These are phyloP conservation scores for Otatea glauca DNA, from an alignment of 176 grass and related monocot genomes.

Conservation along the genomic window DNA sequence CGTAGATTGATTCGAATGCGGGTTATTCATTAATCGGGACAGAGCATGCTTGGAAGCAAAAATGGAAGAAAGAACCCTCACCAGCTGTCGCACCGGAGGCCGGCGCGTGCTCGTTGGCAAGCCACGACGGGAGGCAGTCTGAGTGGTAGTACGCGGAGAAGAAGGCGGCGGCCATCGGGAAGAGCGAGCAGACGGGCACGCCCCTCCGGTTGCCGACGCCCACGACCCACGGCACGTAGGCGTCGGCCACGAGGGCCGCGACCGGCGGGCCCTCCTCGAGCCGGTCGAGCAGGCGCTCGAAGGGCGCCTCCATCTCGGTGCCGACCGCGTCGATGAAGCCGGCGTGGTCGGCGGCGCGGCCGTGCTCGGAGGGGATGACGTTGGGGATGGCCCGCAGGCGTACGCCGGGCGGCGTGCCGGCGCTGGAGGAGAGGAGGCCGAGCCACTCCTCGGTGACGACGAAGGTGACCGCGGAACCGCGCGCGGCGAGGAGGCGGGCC, in stretches of 20 bases:
- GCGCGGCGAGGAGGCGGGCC: slow-evolving; percentile 52
- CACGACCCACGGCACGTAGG: slow-evolving; percentile 58
- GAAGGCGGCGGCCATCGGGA: slow-evolving; percentile 57
- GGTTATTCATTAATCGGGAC: background rate
- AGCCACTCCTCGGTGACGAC: slow-evolving; percentile 78
- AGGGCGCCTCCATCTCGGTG: slow-evolving; percentile 58
- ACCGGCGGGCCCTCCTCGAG: slow-evolving; percentile 44
- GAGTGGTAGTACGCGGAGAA: slow-evolving; percentile 54
- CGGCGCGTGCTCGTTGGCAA: background rate
- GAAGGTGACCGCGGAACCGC: slow-evolving; percentile 55
- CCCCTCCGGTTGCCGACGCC: slow-evolving; percentile 54
- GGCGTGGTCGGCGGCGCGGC: slow-evolving; percentile 54
- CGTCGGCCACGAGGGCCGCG: slow-evolving; percentile 56
- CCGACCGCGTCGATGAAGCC: slow-evolving; percentile 69
- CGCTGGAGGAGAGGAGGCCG: background rate
- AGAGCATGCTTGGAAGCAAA: background rate
- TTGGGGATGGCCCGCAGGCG: slow-evolving; percentile 66
- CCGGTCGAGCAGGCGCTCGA: slow-evolving; percentile 60
- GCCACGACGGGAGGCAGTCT: slow-evolving; percentile 36
- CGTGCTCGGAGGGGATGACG: slow-evolving; percentile 69
- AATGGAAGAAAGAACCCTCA: slow-evolving; percentile 18
- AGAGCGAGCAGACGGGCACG: slow-evolving; percentile 63
- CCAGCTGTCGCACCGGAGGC: slow-evolving; percentile 16
- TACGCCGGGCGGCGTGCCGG: slow-evolving; percentile 33
- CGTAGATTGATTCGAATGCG: background rate